Evolutionary conservation across 1,284 basidiomycete species (phyloP).

Genomic region (Coniophora puteana): DNA sequence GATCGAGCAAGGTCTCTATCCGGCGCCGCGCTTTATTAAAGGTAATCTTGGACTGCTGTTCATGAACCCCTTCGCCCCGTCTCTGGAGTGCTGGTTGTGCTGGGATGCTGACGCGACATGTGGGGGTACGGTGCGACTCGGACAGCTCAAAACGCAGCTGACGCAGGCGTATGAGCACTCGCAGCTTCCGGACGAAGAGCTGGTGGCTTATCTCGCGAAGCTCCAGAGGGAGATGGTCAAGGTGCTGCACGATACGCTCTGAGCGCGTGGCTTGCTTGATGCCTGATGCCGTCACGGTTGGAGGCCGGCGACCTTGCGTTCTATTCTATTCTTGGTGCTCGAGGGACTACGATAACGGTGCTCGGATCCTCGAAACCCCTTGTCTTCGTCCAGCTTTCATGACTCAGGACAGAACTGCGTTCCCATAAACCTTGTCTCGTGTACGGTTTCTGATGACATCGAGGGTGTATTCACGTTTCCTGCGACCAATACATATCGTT

Average conservation of each 20-base stretch:
- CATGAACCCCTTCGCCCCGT: background rate
- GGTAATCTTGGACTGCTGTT: slow-evolving; percentile 36
- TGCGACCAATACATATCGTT: too few species aligned
- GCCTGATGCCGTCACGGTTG: slow-evolving; percentile 1
- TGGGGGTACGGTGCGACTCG: slow-evolving; percentile 7
- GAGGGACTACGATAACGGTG: background rate
- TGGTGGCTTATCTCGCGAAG: slow-evolving; percentile 57
- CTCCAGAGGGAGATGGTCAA: slow-evolving; percentile 68
- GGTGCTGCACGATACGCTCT: slow-evolving; percentile 38
- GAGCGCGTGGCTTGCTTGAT: slow-evolving; percentile 10
- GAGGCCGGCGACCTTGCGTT: background rate
- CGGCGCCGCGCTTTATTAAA: slow-evolving; percentile 66
- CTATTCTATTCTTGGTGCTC: background rate
- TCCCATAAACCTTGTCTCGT: too few species aligned
- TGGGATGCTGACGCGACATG: slow-evolving; percentile 1
- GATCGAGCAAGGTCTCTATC: slow-evolving; percentile 51
- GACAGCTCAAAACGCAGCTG: slow-evolving; percentile 66
- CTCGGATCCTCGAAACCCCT: too few species aligned
- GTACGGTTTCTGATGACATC: too few species aligned
- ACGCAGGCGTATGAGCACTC: slow-evolving; percentile 67
- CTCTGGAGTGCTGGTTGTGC: background rate
- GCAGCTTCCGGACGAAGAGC: slow-evolving; percentile 61
- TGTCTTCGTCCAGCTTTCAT: too few species aligned
- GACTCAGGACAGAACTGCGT: too few species aligned
- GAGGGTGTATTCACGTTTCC: too few species aligned